A percentile compares a stretch with the other conserved stretches of the same genome.
phyloP scores from a whole-genome alignment of 2,329 filamentous ascomycete genomes.

The Fusarium clavum region DNA sequence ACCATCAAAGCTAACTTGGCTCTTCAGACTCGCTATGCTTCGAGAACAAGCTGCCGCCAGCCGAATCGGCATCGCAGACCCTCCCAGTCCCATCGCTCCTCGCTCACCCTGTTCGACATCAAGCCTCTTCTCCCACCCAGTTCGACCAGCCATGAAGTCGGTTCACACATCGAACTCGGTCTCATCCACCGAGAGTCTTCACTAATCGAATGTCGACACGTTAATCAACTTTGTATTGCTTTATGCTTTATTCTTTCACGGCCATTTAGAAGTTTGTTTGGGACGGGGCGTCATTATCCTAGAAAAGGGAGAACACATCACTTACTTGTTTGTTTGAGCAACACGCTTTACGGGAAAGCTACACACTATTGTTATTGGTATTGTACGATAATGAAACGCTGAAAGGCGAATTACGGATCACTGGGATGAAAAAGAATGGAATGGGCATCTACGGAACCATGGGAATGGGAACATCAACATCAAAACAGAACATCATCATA shows the following conservation, averaged over 20 bases:
- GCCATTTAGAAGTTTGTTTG: slow-evolving; percentile 6
- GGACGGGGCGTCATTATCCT: slow-evolving; percentile 19
- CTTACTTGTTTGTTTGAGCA: slow-evolving; percentile 2
- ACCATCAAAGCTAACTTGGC: background rate
- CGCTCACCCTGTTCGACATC: slow-evolving; percentile 43
- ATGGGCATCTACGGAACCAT: slow-evolving; percentile 23
- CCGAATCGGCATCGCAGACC: slow-evolving; percentile 59
- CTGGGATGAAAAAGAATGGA: slow-evolving; percentile 10
- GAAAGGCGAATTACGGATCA: background rate
- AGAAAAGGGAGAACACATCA: slow-evolving; percentile 18
- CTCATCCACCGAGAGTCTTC: slow-evolving; percentile 43
- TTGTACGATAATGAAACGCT: slow-evolving; percentile 22
- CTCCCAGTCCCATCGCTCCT: slow-evolving; percentile 39
- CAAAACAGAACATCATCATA: slow-evolving; percentile 27
- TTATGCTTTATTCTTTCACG: slow-evolving; percentile 17
- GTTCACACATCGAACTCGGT: slow-evolving; percentile 35
- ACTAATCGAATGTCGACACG: slow-evolving; percentile 8
- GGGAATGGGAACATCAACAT: slow-evolving; percentile 16
- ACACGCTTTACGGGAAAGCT: slow-evolving; percentile 16
- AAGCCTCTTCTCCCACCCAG: slow-evolving; percentile 41
- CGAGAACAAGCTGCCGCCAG: slow-evolving; percentile 65
- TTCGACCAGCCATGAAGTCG: slow-evolving; percentile 40
- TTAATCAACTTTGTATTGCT: background rate
- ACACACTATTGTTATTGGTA: slow-evolving; percentile 4
- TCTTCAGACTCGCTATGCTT: slow-evolving; percentile 58